phyloP scores from a whole-genome alignment of 306 rosid species.

The Sindora glabra region DNA sequence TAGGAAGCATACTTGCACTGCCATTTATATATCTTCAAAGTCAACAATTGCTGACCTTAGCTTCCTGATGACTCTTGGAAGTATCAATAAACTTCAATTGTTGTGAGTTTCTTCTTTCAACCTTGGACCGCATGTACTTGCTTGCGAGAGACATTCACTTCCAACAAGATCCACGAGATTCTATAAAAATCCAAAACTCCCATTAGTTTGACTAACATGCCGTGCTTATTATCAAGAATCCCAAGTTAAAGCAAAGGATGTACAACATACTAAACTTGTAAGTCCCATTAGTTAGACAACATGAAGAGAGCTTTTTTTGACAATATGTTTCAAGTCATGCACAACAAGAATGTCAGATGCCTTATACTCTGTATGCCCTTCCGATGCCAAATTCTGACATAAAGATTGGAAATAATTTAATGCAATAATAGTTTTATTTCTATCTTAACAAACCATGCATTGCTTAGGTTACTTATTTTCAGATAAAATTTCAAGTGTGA shows the following conservation, averaged over 20 bases:
- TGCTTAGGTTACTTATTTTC: no score
- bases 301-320: conserved; percentile 16
- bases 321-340: conserved; percentile 29
- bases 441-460: no score
- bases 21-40: conserved; percentile 4
- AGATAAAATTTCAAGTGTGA: background rate
- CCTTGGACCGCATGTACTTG: conserved; percentile 64
- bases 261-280: conserved; percentile 69
- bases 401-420: no score
- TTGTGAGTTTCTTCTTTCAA: conserved; percentile 93
- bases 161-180: conserved; percentile 96
- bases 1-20: background rate
- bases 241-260: background rate
- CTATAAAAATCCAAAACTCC: conserved; percentile 29
- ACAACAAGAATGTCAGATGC: conserved; percentile 29
- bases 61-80: conserved; percentile 81
- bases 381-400: conserved; percentile 24
- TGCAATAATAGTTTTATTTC: no score
- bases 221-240: conserved; percentile 3
- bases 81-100: conserved; percentile 83
- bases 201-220: conserved; percentile 17
- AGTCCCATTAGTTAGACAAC: no score
- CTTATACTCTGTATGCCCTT: conserved; percentile 23
- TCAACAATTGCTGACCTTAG: conserved; percentile 50
- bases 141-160: conserved; percentile 90